Base-by-base conservation (phyloP, 2,329 filamentous ascomycete species). In the Xylariomycetidae sp. region DNA sequence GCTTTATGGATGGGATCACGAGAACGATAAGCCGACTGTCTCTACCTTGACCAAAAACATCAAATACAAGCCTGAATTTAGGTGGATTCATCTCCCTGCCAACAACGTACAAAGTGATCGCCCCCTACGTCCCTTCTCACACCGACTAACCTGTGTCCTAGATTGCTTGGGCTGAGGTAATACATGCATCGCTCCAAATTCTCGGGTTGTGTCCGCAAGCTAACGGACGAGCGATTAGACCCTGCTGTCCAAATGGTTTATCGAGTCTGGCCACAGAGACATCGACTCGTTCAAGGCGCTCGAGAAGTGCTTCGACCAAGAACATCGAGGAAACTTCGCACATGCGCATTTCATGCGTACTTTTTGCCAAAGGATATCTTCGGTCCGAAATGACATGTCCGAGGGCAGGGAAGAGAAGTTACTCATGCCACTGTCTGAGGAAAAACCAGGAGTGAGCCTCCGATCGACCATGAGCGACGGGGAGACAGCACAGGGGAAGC, bases 331-430 rank as follows among this genome's bases (percentile, higher is more conserved):
- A 0, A 65, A 68, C 18, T 63, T 70, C 25, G 62, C 69, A 0
- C 76, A 81, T 46, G 75, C 74, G 0, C 67, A 75, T 28, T 80
- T 76, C 42, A 80, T 81, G 76, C 60, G 76, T 24, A 71, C 74
- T 0, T 60, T 72, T 31, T 76, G 72, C 39, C 68, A 75, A 34
- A 68, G 65, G 31, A 73, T 70, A 47, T 44, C 53, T 4, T 43
- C 54, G n/a, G 43, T 61, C 17, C 51, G 61, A 13, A 41, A 38
- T 13, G 25, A 53, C 46, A 30, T 38, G 36, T 45, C 35, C 43
- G 56, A 34, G 33, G 57, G 29, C 52, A 57, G 30, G 22, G 58
- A 64, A 5, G 56, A 58, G 2, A 52, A 46, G 20, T 22, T 37
- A 9, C 42, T 59, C n/a, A 42, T 44, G 3, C 28, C 51, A 2